Evolutionary conservation across 441 rosid species (phyloP).

Genomic region (Bruguiera hainesii): DNA sequence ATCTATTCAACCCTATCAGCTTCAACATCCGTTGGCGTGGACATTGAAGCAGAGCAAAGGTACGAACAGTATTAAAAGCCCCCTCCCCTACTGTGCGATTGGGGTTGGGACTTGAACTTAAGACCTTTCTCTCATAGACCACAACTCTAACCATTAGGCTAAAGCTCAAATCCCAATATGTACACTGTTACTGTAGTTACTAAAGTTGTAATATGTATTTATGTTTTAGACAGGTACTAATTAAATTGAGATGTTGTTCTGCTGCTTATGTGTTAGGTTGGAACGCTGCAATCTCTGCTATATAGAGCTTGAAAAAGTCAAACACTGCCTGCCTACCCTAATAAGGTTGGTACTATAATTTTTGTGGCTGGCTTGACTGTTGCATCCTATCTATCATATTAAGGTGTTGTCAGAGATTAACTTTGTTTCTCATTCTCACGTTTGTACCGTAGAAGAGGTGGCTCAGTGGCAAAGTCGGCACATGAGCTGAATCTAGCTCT

Average conservation of each 20-base stretch:
- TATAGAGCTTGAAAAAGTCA: constrained; percentile 86
- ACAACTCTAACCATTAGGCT: too few relatives aligned
- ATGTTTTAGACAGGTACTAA: not conserved
- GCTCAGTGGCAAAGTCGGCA: constrained; percentile 69
- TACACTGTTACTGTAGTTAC: too few relatives aligned
- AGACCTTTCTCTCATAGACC: too few relatives aligned
- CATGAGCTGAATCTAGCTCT: constrained; percentile 79
- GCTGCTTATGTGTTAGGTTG: constrained; percentile 45
- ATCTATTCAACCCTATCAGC: constrained; percentile 81
- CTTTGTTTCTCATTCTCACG: not conserved
- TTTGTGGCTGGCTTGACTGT: not conserved
- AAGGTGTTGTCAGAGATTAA: not conserved
- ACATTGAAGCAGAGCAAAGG: constrained; percentile 99
- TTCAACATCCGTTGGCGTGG: constrained; percentile 81
- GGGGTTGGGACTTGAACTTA: too few relatives aligned
- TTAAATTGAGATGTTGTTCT: constrained; percentile 14
- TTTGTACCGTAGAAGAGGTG: constrained; percentile 59
- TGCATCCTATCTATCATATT: not conserved
- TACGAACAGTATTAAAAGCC: constrained; percentile 18
- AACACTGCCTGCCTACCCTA: constrained; percentile 56
- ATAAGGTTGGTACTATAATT: constrained; percentile 44
- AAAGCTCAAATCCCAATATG: too few relatives aligned
- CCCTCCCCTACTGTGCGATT: too few relatives aligned
- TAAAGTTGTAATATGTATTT: too few relatives aligned
- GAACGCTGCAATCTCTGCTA: constrained; percentile 87